Evolutionary conservation across 768 basidiomycete genomes (phyloP).

Genomic region (Lentinula boryana): DNA sequence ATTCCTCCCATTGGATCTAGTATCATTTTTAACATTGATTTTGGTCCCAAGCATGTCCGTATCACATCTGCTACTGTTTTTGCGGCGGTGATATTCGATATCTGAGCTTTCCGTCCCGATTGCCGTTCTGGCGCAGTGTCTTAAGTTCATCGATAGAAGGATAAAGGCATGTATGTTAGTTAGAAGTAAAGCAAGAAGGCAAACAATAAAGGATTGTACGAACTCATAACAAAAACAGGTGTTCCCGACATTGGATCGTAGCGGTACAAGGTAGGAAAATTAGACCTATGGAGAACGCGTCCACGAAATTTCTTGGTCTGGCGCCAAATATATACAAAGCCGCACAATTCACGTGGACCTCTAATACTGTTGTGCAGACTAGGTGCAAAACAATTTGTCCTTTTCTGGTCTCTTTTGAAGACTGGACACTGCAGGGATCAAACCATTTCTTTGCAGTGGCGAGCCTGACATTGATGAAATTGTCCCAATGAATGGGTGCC

Average conservation of each 20-base stretch:
- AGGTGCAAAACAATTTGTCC: too few relatives aligned
- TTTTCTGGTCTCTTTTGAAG: too few relatives aligned
- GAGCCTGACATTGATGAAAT: too few relatives aligned
- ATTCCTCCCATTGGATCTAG: slow-evolving; percentile 99
- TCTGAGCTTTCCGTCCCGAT: slow-evolving; percentile 91
- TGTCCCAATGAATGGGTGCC: too few relatives aligned
- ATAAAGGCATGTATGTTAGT: background rate
- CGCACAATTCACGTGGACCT: too few relatives aligned
- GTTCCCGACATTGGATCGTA: background rate
- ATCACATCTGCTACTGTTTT: slow-evolving; percentile 99
- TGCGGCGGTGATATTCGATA: slow-evolving; percentile 94
- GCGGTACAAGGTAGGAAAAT: background rate
- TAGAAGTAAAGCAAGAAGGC: background rate
- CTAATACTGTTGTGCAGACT: too few relatives aligned
- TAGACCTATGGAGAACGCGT: background rate
- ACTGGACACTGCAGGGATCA: too few relatives aligned
- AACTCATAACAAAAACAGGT: slow-evolving; percentile 2
- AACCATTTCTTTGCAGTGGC: too few relatives aligned
- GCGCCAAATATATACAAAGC: too few relatives aligned
- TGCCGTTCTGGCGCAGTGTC: slow-evolving; percentile 94
- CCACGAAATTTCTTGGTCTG: background rate
- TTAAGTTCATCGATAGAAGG: slow-evolving; percentile 22
- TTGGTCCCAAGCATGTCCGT: slow-evolving; percentile 93
- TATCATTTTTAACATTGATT: slow-evolving; percentile 99
- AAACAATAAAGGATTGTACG: background rate